Percentiles rank a stretch among this genome's conserved stretches.
phyloP scores from a whole-genome alignment of 495 filamentous ascomycete genomes.

The Penicillium malachiteum region DNA sequence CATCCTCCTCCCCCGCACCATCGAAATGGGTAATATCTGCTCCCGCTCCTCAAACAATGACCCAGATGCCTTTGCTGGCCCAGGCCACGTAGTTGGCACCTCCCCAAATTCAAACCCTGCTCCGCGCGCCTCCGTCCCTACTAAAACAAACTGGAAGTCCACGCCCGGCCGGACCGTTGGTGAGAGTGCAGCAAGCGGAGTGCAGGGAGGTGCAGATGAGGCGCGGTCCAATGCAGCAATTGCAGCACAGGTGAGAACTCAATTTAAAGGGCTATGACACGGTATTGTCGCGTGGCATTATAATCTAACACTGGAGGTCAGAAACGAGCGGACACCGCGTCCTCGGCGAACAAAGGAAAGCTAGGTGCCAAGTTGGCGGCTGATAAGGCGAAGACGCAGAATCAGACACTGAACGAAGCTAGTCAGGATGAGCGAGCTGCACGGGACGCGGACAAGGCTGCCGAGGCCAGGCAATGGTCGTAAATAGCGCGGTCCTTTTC shows the following conservation, averaged over 20 bases:
- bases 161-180: conserved; percentile 59
- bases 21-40: conserved; percentile 72
- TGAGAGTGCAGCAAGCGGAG: conserved; percentile 21
- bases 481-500: conserved; percentile 28
- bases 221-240: conserved; percentile 55
- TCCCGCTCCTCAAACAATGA: conserved; percentile 58
- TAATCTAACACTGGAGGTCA: conserved; percentile 9
- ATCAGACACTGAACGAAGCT: conserved; percentile 55
- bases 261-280: neutral
- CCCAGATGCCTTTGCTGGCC: conserved; percentile 53
- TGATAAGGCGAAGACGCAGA: conserved; percentile 64
- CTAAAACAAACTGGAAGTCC: conserved; percentile 41
- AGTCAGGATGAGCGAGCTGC: conserved; percentile 55
- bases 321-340: conserved; percentile 40
- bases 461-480: conserved; percentile 50
- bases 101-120: conserved; percentile 14
- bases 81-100: conserved; percentile 59
- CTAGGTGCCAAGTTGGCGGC: conserved; percentile 60
- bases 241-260: conserved; percentile 61
- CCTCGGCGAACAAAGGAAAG: conserved; percentile 47
- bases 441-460: conserved; percentile 56
- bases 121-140: conserved; percentile 37
- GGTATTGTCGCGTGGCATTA: neutral
- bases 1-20: conserved; percentile 1
- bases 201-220: conserved; percentile 46